Conservation (phyloP, 1,284 basidiomycete genomes). For the Irpex sp. region DNA sequence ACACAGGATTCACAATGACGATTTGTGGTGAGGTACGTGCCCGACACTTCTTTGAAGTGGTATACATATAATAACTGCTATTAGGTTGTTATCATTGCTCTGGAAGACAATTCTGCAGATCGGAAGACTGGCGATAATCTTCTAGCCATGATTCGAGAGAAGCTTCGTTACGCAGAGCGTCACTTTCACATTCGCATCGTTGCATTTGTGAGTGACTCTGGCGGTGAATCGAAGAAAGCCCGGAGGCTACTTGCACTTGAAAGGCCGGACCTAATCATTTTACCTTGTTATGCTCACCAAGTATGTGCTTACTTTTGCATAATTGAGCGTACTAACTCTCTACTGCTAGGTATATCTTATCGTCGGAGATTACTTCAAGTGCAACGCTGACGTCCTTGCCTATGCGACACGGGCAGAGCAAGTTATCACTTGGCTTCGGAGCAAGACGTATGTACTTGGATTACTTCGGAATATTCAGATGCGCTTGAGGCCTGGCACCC, state of each 20-base stretch:
- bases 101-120: background rate
- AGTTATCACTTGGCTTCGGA: background rate
- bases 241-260: background rate
- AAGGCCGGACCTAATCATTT: background rate
- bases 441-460: background rate
- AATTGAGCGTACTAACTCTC: background rate
- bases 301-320: background rate
- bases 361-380: background rate
- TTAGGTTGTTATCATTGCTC: background rate
- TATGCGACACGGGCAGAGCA: background rate
- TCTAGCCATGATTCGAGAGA: background rate
- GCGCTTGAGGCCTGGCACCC: background rate
- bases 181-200: background rate
- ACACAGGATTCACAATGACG: background rate
- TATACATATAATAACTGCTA: background rate
- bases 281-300: background rate
- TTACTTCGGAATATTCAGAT: background rate
- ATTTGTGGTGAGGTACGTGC: background rate
- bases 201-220: background rate
- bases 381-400: background rate
- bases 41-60: background rate
- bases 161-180: background rate
- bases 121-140: background rate
- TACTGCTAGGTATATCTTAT: background rate
- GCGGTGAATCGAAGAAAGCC: background rate